These are phyloP conservation scores for Termitomyces sp. DNA, from an alignment of 768 basidiomycete genomes.

Conservation along the genomic window DNA sequence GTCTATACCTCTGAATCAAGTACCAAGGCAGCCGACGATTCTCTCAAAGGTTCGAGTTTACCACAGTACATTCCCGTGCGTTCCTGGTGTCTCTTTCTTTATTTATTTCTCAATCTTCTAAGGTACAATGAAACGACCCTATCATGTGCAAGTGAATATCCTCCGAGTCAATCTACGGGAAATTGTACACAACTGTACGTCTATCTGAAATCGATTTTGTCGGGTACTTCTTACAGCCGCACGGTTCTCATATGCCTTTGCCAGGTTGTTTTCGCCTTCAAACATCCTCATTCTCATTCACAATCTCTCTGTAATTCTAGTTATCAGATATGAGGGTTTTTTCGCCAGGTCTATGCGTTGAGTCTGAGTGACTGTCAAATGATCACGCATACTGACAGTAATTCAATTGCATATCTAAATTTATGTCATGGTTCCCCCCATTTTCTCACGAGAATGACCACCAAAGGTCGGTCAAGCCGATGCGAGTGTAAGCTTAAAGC, in stretches of 20 bases:
- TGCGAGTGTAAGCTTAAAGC: neutral
- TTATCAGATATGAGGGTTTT: neutral
- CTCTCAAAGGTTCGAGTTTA: neutral
- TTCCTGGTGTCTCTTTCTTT: neutral
- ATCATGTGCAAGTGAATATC: no score
- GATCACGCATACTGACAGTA: neutral
- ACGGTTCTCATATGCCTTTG: neutral
- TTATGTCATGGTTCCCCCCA: neutral
- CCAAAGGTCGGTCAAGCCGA: neutral
- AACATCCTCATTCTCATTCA: neutral
- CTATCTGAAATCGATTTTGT: neutral
- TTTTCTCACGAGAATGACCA: neutral
- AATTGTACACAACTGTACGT: neutral
- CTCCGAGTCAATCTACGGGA: no score
- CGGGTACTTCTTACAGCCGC: neutral
- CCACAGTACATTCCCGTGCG: neutral
- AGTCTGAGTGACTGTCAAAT: neutral
- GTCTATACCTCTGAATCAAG: neutral
- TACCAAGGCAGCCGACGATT: neutral
- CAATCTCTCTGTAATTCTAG: neutral
- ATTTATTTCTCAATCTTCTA: no score
- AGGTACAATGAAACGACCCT: neutral
- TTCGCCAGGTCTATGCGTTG: neutral
- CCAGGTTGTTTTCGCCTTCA: no score
- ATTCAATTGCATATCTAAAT: neutral